phyloP scores from a whole-genome alignment of 2,329 filamentous ascomycete genomes.

The Fusarium chuoi region DNA sequence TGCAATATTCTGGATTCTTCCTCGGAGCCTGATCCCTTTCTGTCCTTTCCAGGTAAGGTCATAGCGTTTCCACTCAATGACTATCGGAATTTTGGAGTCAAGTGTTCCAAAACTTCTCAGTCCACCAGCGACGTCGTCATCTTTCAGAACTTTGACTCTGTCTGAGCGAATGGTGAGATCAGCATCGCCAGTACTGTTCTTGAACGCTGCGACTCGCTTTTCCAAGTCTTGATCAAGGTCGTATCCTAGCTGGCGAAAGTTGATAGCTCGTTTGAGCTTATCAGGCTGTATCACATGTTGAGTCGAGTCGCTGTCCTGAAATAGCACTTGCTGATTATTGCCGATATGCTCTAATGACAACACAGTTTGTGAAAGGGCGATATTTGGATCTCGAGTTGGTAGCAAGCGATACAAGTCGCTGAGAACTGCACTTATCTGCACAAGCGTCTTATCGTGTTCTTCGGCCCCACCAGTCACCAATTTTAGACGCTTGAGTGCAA shows the following conservation, averaged over 20 bases:
- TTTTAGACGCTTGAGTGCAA: neutral
- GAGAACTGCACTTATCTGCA: neutral
- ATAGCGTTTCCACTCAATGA: neutral
- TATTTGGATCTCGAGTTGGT: neutral
- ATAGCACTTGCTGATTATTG: neutral
- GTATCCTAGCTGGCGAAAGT: neutral
- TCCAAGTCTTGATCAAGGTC: neutral
- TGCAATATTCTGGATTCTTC: slow-evolving; percentile 2
- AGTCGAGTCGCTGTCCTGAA: neutral
- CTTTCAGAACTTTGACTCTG: neutral
- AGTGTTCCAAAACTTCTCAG: neutral
- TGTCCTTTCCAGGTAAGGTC: slow-evolving; percentile 4
- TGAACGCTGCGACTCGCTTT: neutral
- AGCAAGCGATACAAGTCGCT: neutral
- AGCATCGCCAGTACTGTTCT: neutral
- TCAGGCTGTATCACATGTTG: neutral
- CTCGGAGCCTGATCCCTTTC: neutral
- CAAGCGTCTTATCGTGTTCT: neutral
- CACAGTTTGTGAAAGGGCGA: neutral
- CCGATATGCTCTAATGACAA: neutral
- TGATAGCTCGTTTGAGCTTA: neutral
- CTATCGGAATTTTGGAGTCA: neutral
- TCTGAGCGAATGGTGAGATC: neutral
- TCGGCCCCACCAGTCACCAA: neutral
- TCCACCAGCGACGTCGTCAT: neutral